These are phyloP conservation scores for Boletus rubroflammeus DNA, from an alignment of 768 basidiomycete species.

Conservation along the genomic window DNA sequence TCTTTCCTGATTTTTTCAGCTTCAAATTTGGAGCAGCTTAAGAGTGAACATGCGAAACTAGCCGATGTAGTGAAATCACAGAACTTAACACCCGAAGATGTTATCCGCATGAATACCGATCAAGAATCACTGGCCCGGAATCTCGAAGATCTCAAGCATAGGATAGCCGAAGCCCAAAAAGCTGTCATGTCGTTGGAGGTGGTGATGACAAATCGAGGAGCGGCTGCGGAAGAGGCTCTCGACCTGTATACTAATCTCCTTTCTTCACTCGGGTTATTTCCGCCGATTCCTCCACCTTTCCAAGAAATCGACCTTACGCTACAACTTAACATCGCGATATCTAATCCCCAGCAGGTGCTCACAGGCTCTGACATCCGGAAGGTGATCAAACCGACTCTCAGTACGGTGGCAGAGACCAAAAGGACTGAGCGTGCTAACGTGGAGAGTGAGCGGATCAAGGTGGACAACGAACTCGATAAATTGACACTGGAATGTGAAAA, in stretches of 20 bases:
- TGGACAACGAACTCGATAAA: slow-evolving; percentile 82
- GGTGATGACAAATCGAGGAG: slow-evolving; percentile 71
- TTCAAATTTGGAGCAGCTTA: slow-evolving; percentile 58
- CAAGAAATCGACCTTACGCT: slow-evolving; percentile 73
- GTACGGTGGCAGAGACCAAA: slow-evolving; percentile 65
- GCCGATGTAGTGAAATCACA: slow-evolving; percentile 72
- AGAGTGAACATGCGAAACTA: slow-evolving; percentile 60
- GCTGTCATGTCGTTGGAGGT: slow-evolving; percentile 79
- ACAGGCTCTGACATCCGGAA: slow-evolving; percentile 67
- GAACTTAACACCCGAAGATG: slow-evolving; percentile 89
- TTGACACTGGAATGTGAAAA: slow-evolving; percentile 75
- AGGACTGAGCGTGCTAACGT: slow-evolving; percentile 63
- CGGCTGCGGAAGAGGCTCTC: slow-evolving; percentile 77
- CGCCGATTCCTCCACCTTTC: slow-evolving; percentile 67
- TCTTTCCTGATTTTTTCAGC: slow-evolving; percentile 36
- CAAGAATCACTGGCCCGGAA: slow-evolving; percentile 73
- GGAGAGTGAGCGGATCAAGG: slow-evolving; percentile 74
- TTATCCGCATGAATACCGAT: slow-evolving; percentile 85
- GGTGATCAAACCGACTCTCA: slow-evolving; percentile 74
- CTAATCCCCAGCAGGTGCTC: slow-evolving; percentile 67
- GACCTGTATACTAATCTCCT: slow-evolving; percentile 75
- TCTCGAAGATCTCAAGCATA: slow-evolving; percentile 73
- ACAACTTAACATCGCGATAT: slow-evolving; percentile 74
- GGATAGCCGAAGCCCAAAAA: slow-evolving; percentile 70
- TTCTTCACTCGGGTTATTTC: slow-evolving; percentile 72